Evolutionary conservation across 1,139 yeast genomes (phyloP), one percentile per base, ranked within the genome.

Genomic region (Suhomyces wounanorum): DNA sequence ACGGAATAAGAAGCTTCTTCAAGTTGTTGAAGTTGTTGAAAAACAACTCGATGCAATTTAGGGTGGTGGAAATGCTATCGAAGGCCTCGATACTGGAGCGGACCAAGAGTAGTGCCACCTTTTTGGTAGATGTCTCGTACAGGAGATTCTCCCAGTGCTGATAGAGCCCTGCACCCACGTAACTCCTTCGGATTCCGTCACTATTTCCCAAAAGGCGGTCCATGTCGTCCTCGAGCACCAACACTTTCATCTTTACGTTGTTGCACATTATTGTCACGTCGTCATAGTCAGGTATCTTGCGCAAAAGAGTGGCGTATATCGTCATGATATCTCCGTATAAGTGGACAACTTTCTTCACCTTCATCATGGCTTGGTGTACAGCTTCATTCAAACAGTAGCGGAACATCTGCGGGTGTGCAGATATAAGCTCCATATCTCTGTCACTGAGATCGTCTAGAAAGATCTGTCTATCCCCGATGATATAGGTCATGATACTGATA

Each of bases 201-300:
- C 51, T 51, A 3, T 47, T 47, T 3, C 75, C 74, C 45, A 75
- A 69, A 2, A 73, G 53, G 30, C 52, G 53, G 49, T 67, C 69
- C 51, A 72, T 65, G 50, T 72, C 71, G 14, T 64, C 62, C 52
- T 77, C 81, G 40, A 75, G 56, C 44, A 59, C 59, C 40, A 63
- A 50, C 39, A 74, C 47, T 8, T 60, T 55, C 26, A 56, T 37
- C 51, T 64, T 65, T n/a, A 70, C 64, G 25, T 56, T 55, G 45
- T 58, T 55, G 3, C 78, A 61, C 70, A 75, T 67, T n/a, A 52
- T 28, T 5, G 78, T 72, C 46, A 77, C 61, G 57, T 77, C 81
- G 45, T 75, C 79, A 53, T 74, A 75, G 53, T 73, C 64, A 23
- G 78, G 76, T 25, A 77, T 68, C 55, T 77, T 77, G 45, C 64